These are phyloP conservation scores for Citrullus mucosospermus DNA, from an alignment of 306 rosid species.

Conservation along the genomic window DNA sequence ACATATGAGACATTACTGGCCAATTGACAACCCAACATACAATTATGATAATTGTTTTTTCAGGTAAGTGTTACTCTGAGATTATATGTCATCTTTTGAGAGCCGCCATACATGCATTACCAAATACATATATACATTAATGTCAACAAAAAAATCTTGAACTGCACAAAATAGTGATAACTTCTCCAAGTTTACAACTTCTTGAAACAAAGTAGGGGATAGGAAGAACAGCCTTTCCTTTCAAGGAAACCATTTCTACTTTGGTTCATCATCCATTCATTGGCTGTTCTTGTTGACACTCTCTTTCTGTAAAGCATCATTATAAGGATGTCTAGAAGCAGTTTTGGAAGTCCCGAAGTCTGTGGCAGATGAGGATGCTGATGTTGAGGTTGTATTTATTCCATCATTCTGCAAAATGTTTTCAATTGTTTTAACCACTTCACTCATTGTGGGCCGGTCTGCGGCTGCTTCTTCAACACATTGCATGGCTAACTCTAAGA, in stretches of 20 bases:
- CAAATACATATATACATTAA: too few species aligned
- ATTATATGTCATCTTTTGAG: too few species aligned
- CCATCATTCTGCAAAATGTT: slow-evolving; percentile 74
- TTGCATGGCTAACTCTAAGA: slow-evolving; percentile 70
- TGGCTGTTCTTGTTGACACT: slow-evolving; percentile 3
- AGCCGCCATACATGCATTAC: too few species aligned
- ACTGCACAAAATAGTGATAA: too few species aligned
- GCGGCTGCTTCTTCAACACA: slow-evolving; percentile 73
- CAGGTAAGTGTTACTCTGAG: too few species aligned
- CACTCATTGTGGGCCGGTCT: slow-evolving; percentile 86
- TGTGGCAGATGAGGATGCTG: slow-evolving; percentile 78
- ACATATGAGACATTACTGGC: not conserved
- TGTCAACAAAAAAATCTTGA: too few species aligned
- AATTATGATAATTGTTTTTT: too few species aligned
- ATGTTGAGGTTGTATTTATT: slow-evolving; percentile 55
- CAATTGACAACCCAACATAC: not conserved
- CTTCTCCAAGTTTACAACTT: too few species aligned
- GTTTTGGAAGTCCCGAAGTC: slow-evolving; percentile 43
- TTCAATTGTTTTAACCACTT: slow-evolving; percentile 67
- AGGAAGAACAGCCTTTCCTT: not conserved
- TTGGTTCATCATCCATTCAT: slow-evolving; percentile 62
- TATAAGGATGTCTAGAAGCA: slow-evolving; percentile 47
- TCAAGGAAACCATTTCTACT: slow-evolving; percentile 9
- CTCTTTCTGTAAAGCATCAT: slow-evolving; percentile 36
- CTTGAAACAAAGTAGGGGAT: not conserved